A percentile compares a stretch with the other conserved stretches of the same genome.
Conservation (phyloP, 192 early-diverging fungal genomes). For the Fimicolochytrium jonesii region DNA sequence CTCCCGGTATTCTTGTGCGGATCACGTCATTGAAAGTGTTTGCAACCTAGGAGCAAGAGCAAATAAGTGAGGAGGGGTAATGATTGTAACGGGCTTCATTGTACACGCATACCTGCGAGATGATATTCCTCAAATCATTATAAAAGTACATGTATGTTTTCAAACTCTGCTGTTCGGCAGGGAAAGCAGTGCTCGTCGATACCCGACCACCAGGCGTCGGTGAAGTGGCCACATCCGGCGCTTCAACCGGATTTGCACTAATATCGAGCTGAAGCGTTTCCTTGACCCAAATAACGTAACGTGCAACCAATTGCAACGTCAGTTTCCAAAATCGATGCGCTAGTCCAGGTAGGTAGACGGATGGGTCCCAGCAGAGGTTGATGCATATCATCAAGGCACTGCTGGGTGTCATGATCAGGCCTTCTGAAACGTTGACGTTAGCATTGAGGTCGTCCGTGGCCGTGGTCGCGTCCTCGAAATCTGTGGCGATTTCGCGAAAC, state of each 20-base stretch:
- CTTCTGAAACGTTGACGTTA: neutral
- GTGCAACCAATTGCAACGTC: conserved; percentile 32
- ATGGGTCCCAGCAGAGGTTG: conserved; percentile 32
- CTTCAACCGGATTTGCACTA: neutral
- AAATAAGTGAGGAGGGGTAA: too few relatives aligned
- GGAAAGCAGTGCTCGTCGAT: too few relatives aligned
- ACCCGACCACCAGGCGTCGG: too few relatives aligned
- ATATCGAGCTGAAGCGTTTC: conserved; percentile 2
- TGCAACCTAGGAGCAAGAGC: too few relatives aligned
- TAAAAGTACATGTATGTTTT: conserved; percentile 25
- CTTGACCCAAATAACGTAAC: conserved; percentile 19
- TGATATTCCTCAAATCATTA: conserved; percentile 21
- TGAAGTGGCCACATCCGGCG: neutral
- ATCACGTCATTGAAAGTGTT: conserved; percentile 13
- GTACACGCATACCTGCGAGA: conserved; percentile 3
- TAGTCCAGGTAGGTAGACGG: conserved; percentile 20
- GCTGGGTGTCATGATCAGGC: conserved; percentile 12
- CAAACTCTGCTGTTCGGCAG: too few relatives aligned
- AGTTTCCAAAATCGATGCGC: conserved; percentile 37
- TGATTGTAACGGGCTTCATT: too few relatives aligned
- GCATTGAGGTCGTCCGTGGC: neutral
- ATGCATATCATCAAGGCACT: conserved; percentile 20
- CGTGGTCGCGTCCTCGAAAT: conserved; percentile 19
- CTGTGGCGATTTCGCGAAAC: conserved; percentile 37
- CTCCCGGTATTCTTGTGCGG: neutral